Conservation (phyloP, 371 early-diverging fungal genomes). For the Mucor piriformis region DNA sequence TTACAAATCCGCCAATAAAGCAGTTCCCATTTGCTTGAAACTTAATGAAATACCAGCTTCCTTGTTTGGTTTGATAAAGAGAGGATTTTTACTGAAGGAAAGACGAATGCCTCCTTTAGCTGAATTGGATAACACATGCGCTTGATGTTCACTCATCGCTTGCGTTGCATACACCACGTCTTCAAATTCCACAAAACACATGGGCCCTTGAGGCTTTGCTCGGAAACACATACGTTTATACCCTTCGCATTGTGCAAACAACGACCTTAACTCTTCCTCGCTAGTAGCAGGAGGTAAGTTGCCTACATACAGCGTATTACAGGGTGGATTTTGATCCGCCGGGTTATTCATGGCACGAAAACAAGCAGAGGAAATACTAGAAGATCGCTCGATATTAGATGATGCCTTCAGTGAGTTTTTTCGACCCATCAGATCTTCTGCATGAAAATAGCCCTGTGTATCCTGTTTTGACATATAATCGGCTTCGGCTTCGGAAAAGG, state of each 20-base stretch:
- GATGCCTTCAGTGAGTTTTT: constrained; percentile 15
- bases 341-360: constrained; percentile 20
- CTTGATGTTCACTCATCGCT: constrained; percentile 86
- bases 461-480: constrained; percentile 23
- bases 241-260: constrained; percentile 80
- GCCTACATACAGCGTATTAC: constrained; percentile 96
- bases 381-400: background rate
- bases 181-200: constrained; percentile 96
- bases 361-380: constrained; percentile 9
- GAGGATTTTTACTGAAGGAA: constrained; percentile 94
- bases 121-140: constrained; percentile 79
- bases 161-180: constrained; percentile 85
- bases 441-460: background rate
- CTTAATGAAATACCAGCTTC: constrained; percentile 7
- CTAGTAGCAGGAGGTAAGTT: constrained; percentile 84
- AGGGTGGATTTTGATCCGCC: constrained; percentile 90
- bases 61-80: constrained; percentile 58
- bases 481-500: constrained; percentile 4
- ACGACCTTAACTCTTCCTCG: constrained; percentile 84
- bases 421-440: background rate
- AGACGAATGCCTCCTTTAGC: constrained; percentile 93
- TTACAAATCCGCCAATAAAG: constrained; percentile 28
- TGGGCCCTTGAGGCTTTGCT: constrained; percentile 84
- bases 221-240: constrained; percentile 91
- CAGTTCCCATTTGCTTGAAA: constrained; percentile 34